These are phyloP conservation scores for Hirsutella minnesotensis DNA, from an alignment of 2,329 filamentous ascomycete genomes.

Conservation along the genomic window DNA sequence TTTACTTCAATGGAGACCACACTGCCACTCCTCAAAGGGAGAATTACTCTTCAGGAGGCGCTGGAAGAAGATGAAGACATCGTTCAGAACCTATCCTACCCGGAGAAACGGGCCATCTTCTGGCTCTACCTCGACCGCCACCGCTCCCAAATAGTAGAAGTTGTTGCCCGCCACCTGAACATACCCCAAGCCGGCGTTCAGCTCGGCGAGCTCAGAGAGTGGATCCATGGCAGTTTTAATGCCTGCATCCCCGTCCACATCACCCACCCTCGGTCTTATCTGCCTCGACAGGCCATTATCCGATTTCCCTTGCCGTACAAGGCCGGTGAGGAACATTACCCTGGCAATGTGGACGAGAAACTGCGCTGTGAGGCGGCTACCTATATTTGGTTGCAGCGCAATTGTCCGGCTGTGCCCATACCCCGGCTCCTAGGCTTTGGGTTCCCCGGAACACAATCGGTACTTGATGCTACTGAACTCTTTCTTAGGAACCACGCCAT, in stretches of 20 bases:
- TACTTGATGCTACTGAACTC: background rate
- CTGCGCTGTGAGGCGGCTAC: constrained; percentile 13
- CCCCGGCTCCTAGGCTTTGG: constrained; percentile 11
- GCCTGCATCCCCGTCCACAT: constrained; percentile 18
- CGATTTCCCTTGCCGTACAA: constrained; percentile 21
- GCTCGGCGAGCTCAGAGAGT: constrained; percentile 7
- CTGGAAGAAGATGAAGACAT: background rate
- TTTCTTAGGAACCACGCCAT: background rate
- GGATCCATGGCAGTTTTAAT: constrained; percentile 23
- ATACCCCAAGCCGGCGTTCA: background rate
- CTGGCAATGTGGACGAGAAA: constrained; percentile 31
- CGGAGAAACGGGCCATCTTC: background rate
- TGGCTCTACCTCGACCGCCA: background rate
- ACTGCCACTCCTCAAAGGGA: background rate
- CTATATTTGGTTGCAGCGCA: constrained; percentile 11
- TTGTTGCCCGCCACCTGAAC: background rate
- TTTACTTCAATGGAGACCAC: background rate
- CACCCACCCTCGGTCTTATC: background rate
- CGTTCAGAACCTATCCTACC: background rate
- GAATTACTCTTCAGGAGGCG: background rate
- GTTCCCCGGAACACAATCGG: constrained; percentile 3
- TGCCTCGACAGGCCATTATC: constrained; percentile 6
- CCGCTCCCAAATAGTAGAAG: background rate
- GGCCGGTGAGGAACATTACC: constrained; percentile 21
- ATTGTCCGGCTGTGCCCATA: constrained; percentile 12